Percentiles rank a stretch among this genome's conserved stretches.
These are phyloP conservation scores for Aspergillus sp. DNA, from an alignment of 2,329 filamentous ascomycete genomes.

Conservation along the genomic window DNA sequence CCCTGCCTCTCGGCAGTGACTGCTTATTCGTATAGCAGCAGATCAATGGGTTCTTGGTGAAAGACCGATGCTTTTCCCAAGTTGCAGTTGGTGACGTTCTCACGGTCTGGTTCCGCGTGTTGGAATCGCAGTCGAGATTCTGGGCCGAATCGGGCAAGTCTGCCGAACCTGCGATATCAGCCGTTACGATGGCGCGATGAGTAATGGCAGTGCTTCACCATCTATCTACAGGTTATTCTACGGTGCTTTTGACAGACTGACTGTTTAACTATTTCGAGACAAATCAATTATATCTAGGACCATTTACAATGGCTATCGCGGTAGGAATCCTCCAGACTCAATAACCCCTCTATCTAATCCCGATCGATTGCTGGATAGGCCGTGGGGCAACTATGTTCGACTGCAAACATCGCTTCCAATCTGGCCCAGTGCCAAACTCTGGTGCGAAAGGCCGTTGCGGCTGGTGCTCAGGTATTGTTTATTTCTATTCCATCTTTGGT, in stretches of 20 bases:
- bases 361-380: slow-evolving; percentile 53
- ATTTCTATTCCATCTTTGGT: neutral
- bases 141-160: slow-evolving; percentile 18
- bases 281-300: neutral
- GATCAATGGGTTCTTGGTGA: neutral
- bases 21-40: slow-evolving; percentile 2
- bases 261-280: neutral
- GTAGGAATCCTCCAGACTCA: slow-evolving; percentile 9
- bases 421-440: slow-evolving; percentile 71
- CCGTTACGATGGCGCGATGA: neutral
- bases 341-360: neutral
- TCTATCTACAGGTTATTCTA: neutral
- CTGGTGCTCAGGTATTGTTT: slow-evolving; percentile 66
- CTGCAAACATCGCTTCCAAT: slow-evolving; percentile 71
- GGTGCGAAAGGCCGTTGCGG: slow-evolving; percentile 65
- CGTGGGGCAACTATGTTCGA: slow-evolving; percentile 85
- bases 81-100: slow-evolving; percentile 19
- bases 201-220: neutral
- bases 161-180: slow-evolving; percentile 8
- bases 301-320: slow-evolving; percentile 22
- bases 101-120: slow-evolving; percentile 10
- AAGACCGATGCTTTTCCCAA: neutral
- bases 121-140: slow-evolving; percentile 9
- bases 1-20: slow-evolving; percentile 6
- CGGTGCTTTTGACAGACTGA: neutral